Evolutionary conservation across 768 basidiomycete species (phyloP).

Genomic region (Ephemerocybe angulata): DNA sequence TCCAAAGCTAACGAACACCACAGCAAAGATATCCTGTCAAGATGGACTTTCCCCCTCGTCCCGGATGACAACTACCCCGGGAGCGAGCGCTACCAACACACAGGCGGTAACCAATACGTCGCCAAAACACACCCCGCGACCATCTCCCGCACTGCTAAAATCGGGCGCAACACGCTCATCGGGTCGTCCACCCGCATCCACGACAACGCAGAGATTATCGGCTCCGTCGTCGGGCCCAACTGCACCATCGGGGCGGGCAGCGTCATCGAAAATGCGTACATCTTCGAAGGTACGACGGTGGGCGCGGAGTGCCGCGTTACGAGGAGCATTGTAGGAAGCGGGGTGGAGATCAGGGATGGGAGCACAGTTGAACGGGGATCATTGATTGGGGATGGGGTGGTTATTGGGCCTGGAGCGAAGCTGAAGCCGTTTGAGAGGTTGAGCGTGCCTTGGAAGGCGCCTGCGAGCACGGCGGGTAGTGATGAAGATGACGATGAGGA

Average conservation of each 20-base stretch:
- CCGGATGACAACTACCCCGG: slow-evolving; percentile 92
- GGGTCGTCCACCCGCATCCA: slow-evolving; percentile 70
- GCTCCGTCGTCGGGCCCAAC: slow-evolving; percentile 76
- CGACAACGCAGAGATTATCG: slow-evolving; percentile 60
- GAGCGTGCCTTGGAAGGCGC: slow-evolving; percentile 45
- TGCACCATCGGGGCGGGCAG: slow-evolving; percentile 72
- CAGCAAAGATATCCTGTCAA: slow-evolving; percentile 88
- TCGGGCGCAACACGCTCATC: slow-evolving; percentile 80
- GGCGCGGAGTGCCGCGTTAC: slow-evolving; percentile 70
- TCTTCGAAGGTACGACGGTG: slow-evolving; percentile 76
- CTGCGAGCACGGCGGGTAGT: slow-evolving; percentile 28
- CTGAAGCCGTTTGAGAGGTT: slow-evolving; percentile 71
- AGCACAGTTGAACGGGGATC: slow-evolving; percentile 70
- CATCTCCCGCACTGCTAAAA: slow-evolving; percentile 72
- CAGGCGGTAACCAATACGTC: slow-evolving; percentile 86
- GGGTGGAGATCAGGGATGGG: slow-evolving; percentile 66
- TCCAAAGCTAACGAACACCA: slow-evolving; percentile 4
- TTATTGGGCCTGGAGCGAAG: slow-evolving; percentile 67
- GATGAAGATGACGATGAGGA: slow-evolving; percentile 40
- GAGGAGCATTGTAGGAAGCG: slow-evolving; percentile 76
- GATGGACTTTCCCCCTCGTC: slow-evolving; percentile 94
- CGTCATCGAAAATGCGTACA: slow-evolving; percentile 69
- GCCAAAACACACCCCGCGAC: slow-evolving; percentile 72
- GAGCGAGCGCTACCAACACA: slow-evolving; percentile 78
- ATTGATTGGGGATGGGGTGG: slow-evolving; percentile 78